Evolutionary conservation across 1,139 yeast genomes (phyloP).

Genomic region (Geotrichum australiense): DNA sequence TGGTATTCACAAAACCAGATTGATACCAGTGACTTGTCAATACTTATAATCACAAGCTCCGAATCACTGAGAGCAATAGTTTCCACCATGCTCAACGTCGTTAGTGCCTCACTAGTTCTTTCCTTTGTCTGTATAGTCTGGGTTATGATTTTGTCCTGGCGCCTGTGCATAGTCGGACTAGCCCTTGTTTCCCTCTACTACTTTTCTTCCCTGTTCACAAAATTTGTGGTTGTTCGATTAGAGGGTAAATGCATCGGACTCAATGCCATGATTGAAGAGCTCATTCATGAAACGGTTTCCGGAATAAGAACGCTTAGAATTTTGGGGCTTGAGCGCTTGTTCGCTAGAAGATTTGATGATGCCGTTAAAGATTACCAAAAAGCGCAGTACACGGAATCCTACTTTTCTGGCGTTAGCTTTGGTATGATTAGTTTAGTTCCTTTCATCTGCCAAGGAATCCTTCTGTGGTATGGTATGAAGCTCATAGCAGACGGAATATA

Average conservation of each 20-base stretch:
- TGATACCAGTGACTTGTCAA: constrained; percentile 52
- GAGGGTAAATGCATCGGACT: constrained; percentile 57
- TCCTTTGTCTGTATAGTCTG: constrained; percentile 59
- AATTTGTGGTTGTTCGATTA: constrained; percentile 43
- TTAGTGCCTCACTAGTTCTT: constrained; percentile 48
- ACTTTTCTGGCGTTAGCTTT: constrained; percentile 49
- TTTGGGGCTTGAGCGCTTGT: constrained; percentile 46
- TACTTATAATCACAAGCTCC: constrained; percentile 70
- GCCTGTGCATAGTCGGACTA: constrained; percentile 69
- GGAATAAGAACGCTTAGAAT: constrained; percentile 60
- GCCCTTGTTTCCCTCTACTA: constrained; percentile 62
- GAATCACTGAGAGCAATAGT: constrained; percentile 65
- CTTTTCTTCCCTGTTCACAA: constrained; percentile 46
- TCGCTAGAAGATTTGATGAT: constrained; percentile 33
- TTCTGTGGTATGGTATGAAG: constrained; percentile 70
- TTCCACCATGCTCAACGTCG: constrained; percentile 52
- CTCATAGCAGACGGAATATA: constrained; percentile 55
- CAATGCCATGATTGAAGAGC: constrained; percentile 48
- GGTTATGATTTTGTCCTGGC: constrained; percentile 84
- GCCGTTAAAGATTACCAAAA: constrained; percentile 20
- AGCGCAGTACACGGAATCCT: constrained; percentile 26
- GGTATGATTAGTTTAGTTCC: constrained; percentile 50
- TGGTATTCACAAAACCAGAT: constrained; percentile 43
- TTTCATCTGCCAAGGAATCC: constrained; percentile 57
- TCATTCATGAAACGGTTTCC: constrained; percentile 50